Percentiles rank a stretch among this genome's conserved stretches.
These are phyloP conservation scores for Pythium brachiatum DNA, from an alignment of 352 stramenopile genomes.

Conservation along the genomic window DNA sequence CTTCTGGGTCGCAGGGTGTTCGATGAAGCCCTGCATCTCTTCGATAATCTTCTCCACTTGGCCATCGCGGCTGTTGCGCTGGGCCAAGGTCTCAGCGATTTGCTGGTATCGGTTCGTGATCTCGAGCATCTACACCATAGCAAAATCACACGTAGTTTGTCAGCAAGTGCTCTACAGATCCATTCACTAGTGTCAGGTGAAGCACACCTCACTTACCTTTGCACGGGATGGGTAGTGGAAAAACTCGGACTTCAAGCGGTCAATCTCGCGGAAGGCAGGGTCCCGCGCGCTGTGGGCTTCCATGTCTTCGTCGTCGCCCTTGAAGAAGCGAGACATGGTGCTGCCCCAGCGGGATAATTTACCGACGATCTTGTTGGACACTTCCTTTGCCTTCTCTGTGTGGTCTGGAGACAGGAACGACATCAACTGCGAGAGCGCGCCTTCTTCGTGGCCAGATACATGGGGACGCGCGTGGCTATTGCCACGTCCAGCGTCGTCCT, in stretches of 20 bases:
- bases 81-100: conserved; percentile 64
- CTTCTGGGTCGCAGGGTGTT: conserved; percentile 59
- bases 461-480: conserved; percentile 8
- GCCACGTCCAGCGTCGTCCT: conserved; percentile 24
- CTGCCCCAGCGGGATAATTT: conserved; percentile 66
- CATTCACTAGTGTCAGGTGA: not conserved
- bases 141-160: not conserved
- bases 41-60: conserved; percentile 71
- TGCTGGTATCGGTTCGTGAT: conserved; percentile 72
- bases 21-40: conserved; percentile 73
- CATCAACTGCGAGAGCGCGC: conserved; percentile 52
- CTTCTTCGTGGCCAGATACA: conserved; percentile 4
- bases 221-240: conserved; percentile 68
- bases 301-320: conserved; percentile 60
- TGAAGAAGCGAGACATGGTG: conserved; percentile 56
- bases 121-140: conserved; percentile 54
- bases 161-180: not conserved
- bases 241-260: conserved; percentile 57
- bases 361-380: conserved; percentile 79
- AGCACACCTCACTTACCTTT: conserved; percentile 29
- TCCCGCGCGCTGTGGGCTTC: not conserved
- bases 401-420: conserved; percentile 66
- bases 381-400: conserved; percentile 76
- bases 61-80: conserved; percentile 58
- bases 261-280: conserved; percentile 42